phyloP scores from a whole-genome alignment of 1,139 yeast genomes.

The Suhomyces terraborum region DNA sequence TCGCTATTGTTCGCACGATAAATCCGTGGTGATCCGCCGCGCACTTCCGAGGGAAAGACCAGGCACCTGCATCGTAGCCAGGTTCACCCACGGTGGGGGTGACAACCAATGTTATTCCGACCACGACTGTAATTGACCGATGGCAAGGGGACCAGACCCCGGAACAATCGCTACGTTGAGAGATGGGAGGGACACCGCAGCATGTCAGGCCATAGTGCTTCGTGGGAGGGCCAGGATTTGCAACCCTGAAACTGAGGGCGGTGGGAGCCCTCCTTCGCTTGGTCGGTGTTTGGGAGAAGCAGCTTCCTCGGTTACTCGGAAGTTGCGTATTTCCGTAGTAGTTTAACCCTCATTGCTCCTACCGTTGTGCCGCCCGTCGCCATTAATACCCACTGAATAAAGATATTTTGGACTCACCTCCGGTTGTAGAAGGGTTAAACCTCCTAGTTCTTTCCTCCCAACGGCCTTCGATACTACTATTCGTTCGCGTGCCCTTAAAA shows the following conservation, averaged over 20 bases:
- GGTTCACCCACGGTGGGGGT: slow-evolving; percentile 3
- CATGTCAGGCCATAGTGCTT: slow-evolving; percentile 3
- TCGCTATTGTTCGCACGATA: slow-evolving; percentile 6
- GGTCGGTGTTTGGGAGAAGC: slow-evolving; percentile 2
- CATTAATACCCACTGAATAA: background rate
- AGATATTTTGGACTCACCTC: slow-evolving; percentile 1
- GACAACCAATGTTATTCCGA: slow-evolving; percentile 4
- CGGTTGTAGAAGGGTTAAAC: slow-evolving; percentile 1
- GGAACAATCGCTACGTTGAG: background rate
- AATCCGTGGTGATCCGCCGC: slow-evolving; percentile 3
- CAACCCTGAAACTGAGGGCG: slow-evolving; percentile 3
- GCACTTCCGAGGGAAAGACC: slow-evolving; percentile 2
- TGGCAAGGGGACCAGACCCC: background rate
- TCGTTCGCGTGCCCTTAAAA: slow-evolving; percentile 2
- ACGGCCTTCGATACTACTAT: background rate
- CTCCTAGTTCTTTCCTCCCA: background rate
- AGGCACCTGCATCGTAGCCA: background rate
- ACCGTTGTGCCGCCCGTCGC: slow-evolving; percentile 6
- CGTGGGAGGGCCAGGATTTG: slow-evolving; percentile 1
- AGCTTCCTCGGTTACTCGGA: slow-evolving; percentile 4
- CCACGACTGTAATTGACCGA: background rate
- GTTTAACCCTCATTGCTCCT: slow-evolving; percentile 5
- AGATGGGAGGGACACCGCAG: slow-evolving; percentile 1
- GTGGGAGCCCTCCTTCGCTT: background rate
- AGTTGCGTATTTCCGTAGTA: slow-evolving; percentile 5